These are phyloP conservation scores for Botryosphaeria agaves DNA, from an alignment of 2,329 filamentous ascomycete species.

Conservation along the genomic window DNA sequence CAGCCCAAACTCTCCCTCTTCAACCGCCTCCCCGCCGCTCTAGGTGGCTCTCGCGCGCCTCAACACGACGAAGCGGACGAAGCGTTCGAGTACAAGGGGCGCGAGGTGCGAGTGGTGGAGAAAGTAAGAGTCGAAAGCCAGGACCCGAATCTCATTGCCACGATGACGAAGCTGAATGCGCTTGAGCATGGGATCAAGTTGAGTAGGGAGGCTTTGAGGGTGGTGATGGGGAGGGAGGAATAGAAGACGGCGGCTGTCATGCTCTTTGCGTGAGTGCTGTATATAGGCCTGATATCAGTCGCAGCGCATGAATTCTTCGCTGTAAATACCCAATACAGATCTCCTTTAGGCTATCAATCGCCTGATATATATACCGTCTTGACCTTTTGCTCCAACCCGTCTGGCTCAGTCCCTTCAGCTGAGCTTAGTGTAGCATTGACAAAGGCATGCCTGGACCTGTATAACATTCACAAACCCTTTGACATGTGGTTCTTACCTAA, in stretches of 20 bases:
- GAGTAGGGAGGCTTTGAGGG: conserved; percentile 52
- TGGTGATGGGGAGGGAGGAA: conserved; percentile 55
- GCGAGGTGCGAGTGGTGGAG: conserved; percentile 71
- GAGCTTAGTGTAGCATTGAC: too few species aligned
- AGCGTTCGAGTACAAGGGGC: conserved; percentile 50
- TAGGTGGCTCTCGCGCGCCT: conserved; percentile 22
- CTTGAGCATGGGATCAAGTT: conserved; percentile 56
- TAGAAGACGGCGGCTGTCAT: conserved; percentile 3
- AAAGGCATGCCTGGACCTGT: too few species aligned
- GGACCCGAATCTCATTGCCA: conserved; percentile 69
- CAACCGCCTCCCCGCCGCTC: conserved; percentile 32
- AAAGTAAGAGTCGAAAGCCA: conserved; percentile 80
- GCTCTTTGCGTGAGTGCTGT: not conserved
- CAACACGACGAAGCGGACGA: conserved; percentile 51
- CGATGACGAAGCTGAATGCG: conserved; percentile 68
- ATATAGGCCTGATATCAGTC: not conserved
- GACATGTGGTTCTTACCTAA: too few species aligned
- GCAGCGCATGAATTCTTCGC: too few species aligned
- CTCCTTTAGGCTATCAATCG: too few species aligned
- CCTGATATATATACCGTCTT: too few species aligned
- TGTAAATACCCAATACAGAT: too few species aligned
- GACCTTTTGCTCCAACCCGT: too few species aligned
- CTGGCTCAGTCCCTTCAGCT: too few species aligned
- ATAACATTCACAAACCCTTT: too few species aligned
- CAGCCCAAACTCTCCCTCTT: conserved; percentile 30